Base-by-base conservation (phyloP, 1,139 yeast genomes). In the Geotrichum klebahnii region DNA sequence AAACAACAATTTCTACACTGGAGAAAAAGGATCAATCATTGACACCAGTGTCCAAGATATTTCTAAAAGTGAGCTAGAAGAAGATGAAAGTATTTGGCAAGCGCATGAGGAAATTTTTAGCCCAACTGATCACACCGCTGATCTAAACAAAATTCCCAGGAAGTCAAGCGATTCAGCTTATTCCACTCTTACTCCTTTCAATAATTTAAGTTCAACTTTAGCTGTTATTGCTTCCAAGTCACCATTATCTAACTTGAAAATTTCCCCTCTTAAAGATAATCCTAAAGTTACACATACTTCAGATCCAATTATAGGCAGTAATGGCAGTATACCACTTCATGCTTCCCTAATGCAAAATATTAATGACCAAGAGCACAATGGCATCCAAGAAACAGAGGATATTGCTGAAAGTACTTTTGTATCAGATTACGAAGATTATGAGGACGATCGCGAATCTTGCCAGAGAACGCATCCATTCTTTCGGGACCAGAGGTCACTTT, bases 11-110 rank as follows among this genome's bases (percentile, higher is more conserved):
- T 48, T 31, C 33, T 26, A 36, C 23, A 8, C 42, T 9, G 48
- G 46, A 5, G 45, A 37, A 12, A 43, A 44, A 31, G 48, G 46
- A 1, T 49, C n/a, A n/a, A n/a, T n/a, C n/a, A n/a, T 34, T 19
- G 47, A 35, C n/a, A 20, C 20, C 32, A 37, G 44, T 26, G 29
- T 6, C 33, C 34, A 38, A 20, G 14, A 19, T n/a, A 38, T 14
- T 33, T 39, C 44, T 19, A 48, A 42, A 14, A n/a, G n/a, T n/a
- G n/a, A n/a, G n/a, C 41, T 33, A 5, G 42, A 37, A 6, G 32
- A 26, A n/a, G 29, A 26, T 12, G 45, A 10, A 23, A 24, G 14
- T 8, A 26, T 10, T 3, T 5, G 24, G 23, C 17, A 3, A 5
- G 17, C 10, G 22, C 12, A 2, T 12, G 39, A 8, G 16, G 16